Conservation (phyloP, 805 yeast species). For the Pichia thaimueangensis region DNA sequence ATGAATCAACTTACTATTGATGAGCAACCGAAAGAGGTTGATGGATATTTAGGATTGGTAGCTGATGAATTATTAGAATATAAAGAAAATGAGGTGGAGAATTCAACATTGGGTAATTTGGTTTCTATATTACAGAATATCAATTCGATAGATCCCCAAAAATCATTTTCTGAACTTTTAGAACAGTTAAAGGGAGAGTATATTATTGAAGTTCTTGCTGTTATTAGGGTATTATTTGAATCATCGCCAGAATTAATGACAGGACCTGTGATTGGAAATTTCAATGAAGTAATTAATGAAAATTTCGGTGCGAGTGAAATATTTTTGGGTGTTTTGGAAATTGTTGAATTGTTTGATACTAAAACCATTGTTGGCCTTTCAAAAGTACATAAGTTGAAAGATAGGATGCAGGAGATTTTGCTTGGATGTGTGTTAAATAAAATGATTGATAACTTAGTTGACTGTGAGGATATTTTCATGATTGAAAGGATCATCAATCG, state of each 20-base stretch:
- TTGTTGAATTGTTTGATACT: background rate
- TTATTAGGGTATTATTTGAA: background rate
- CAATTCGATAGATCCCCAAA: background rate
- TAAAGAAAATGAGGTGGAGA: background rate
- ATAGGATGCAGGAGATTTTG: constrained; percentile 6
- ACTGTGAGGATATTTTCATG: constrained; percentile 14
- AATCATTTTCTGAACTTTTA: background rate
- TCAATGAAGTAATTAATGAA: background rate
- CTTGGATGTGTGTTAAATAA: constrained; percentile 5
- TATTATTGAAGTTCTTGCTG: background rate
- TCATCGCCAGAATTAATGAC: background rate
- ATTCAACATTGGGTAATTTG: background rate
- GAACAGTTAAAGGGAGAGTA: background rate
- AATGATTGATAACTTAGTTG: background rate
- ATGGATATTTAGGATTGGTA: constrained; percentile 4
- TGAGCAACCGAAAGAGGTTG: constrained; percentile 1
- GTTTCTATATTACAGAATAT: background rate
- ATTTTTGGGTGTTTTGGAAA: constrained; percentile 5
- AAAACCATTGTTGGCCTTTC: background rate
- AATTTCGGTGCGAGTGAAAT: background rate
- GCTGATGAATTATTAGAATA: background rate
- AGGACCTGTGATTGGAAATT: background rate
- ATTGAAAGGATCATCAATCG: constrained; percentile 9
- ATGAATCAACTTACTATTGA: constrained; percentile 13
- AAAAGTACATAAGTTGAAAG: constrained; percentile 1